phyloP scores from a whole-genome alignment of 2,329 filamentous ascomycete species.

The Colletotrichum lindemuthianum region DNA sequence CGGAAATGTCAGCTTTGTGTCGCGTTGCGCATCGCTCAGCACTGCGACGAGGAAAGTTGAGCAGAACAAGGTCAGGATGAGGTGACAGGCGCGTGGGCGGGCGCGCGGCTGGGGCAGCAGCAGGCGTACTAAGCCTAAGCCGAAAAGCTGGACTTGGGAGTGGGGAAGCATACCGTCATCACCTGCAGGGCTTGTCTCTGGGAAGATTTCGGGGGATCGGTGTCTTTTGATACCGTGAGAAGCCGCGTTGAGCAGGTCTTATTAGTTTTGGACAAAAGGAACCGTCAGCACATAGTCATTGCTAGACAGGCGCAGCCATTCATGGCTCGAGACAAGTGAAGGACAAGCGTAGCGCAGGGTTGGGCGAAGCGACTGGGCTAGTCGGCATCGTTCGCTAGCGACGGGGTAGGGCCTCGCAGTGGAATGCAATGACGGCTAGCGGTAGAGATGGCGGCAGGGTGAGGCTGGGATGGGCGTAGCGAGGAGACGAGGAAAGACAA shows the following conservation, averaged over 20 bases:
- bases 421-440: slow-evolving; percentile 35
- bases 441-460: slow-evolving; percentile 16
- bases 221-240: slow-evolving; percentile 81
- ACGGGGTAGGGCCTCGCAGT: slow-evolving; percentile 17
- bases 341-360: background rate
- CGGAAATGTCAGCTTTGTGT: slow-evolving; percentile 41
- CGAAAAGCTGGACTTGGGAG: slow-evolving; percentile 39
- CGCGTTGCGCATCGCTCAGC: slow-evolving; percentile 34
- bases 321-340: slow-evolving; percentile 19
- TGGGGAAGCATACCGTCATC: slow-evolving; percentile 76
- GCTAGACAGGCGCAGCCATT: slow-evolving; percentile 24
- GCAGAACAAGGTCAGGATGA: slow-evolving; percentile 29
- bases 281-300: slow-evolving; percentile 42
- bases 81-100: slow-evolving; percentile 43
- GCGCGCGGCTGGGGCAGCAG: slow-evolving; percentile 26
- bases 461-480: slow-evolving; percentile 30
- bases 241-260: slow-evolving; percentile 63
- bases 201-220: slow-evolving; percentile 76
- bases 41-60: slow-evolving; percentile 43
- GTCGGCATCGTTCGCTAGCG: slow-evolving; percentile 15
- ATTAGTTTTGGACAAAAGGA: slow-evolving; percentile 38
- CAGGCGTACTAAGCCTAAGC: slow-evolving; percentile 36
- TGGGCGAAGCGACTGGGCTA: slow-evolving; percentile 16
- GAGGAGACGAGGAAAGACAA: slow-evolving; percentile 17
- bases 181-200: slow-evolving; percentile 65